Evolutionary conservation across 257 asterid genomes (phyloP), one percentile per base, ranked within the genome.

Genomic region (Lycium ferocissimum): DNA sequence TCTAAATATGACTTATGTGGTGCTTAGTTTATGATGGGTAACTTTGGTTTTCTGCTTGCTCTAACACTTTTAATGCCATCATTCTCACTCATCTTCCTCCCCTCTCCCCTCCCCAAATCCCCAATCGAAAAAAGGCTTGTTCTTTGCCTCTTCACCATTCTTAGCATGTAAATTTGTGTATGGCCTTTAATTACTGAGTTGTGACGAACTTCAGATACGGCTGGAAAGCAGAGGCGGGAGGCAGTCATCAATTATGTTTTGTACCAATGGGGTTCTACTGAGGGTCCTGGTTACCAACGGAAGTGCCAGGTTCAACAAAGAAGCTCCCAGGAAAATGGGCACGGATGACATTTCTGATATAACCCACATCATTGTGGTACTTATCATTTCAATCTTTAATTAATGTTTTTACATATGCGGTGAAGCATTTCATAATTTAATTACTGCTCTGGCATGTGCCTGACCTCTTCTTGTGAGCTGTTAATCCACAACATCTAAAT

Each of bases 331-430:
- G 83, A 89, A 81, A 82, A 82, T 10, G 84, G 75, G 57, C 70
- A 89, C 65, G 85, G 83, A 86, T 82, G 85, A 79, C 40, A n/a
- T 92, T 83, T 89, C 94, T 47, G 95, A 88, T 71, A 88, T 96
- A 54, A 95, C 98, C 88, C 98, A 95, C 90, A 94, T 96, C 83
- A 87, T 96, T 90, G 98, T 96, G 99, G 99, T 96, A 94, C 63
- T 86, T 56, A 81, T 86, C 53, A 67, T 83, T 90, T 86, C 76
- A 84, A 58, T 33, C 79, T 37, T 88, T 80, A 63, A 51, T 86
- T 61, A 47, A 3, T 65, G 78, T 83, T 66, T 40, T 35, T 71
- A 51, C 47, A 53, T 26, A 14, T 76, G 14, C 63, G 26, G 5
- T 13, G 82, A 51, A 85, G 83, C 57, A 72, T 83, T 89, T 86